Evolutionary conservation across 1,139 yeast genomes (phyloP), one percentile per base, ranked within the genome.

Genomic region (Lodderomyces margitis): DNA sequence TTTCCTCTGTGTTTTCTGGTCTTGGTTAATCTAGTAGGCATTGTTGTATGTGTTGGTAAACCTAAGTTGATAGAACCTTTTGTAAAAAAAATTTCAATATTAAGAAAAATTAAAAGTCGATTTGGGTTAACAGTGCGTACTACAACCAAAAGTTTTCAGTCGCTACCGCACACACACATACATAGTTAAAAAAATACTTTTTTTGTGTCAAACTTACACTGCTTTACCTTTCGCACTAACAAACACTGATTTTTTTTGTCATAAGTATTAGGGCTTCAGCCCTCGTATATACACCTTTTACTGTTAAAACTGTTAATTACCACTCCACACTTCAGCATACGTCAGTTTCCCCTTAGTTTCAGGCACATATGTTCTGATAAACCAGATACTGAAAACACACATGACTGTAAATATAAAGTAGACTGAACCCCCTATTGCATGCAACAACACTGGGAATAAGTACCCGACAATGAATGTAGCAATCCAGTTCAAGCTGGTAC

Each of bases 1-100:
- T 94, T 84, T 79, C 99, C 99, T 87, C 99, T 88, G 87, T 88
- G 97, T 84, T 92, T 94, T 87, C 99, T 89, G 79, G 98, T 92
- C 80, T 92, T 89, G 70, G 96, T 87, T 73, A 87, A 84, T 89
- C 98, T 89, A 83, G 98, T 89, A 78, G 98, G 98, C 98, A 92
- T 92, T 75, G 72, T 70, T 59, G 55, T 36, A 25, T 36, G 35
- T 34, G 43, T 34, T 34, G 43, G 30, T 41, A 41, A 35, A 32
- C 42, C 21, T 39, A 32, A 31, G 21, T 37, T 27, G 41, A 38
- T 33, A 45, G 34, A 38, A 45, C 35, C 39, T 39, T 37, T 19
- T 30, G 28, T 15, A 37, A 43, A 42, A 35, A 43, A 43, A 46
- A 33, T 41, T 46, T 39, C 37, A 27, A 21, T 36, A 20, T 25